Base-by-base conservation (phyloP, 164 flowering plant genomes). In the Cinnamomum chago region DNA sequence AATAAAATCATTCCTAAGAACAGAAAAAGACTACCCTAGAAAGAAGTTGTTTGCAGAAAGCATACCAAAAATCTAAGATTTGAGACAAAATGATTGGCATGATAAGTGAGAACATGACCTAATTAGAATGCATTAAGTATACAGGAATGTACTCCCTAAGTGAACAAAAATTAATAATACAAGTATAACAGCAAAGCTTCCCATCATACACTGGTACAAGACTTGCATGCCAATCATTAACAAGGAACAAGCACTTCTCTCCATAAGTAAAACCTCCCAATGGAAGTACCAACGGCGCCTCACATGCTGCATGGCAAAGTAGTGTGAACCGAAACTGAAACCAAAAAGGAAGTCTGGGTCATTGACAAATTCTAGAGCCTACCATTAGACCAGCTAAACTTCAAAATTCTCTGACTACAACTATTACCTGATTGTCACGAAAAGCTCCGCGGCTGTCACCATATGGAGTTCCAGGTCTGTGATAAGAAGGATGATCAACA, bases 141-240 rank as follows among this genome's bases (percentile, higher is more conserved):
- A 25, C 28, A 25, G 3, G 11, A 64, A 22, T 25, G 67, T 24
- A 24, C 25, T 24, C 15, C 4, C 25, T 3, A 22, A 7, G 47
- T 40, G 10, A 40, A 40, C 47, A 40, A 25, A 64, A 13, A 12
- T 22, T 14, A 24, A 24, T 7, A 4, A 12, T n/a, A 64, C 10
- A 7, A 64, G 4, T 25, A 25, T 3, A 50, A 25, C 11, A 64
- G 28, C 4, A 13, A 30, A 67, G 47, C 9, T 67, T 28, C 17
- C 4, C 47, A 67, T 82, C 92, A 65, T 90, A 93, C 99, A 90
- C 87, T 40, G 99, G 97, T 22, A 95, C 99, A 71, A 95, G 93
- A 73, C 97, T 84, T 72, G 98, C 97, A 79, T 93, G 99, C 99
- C 99, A 95, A 69, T 95, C 99, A 82, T 95, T 95, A 64, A 86